phyloP scores from a whole-genome alignment of 805 yeast species.

The Metschnikowia lunata region DNA sequence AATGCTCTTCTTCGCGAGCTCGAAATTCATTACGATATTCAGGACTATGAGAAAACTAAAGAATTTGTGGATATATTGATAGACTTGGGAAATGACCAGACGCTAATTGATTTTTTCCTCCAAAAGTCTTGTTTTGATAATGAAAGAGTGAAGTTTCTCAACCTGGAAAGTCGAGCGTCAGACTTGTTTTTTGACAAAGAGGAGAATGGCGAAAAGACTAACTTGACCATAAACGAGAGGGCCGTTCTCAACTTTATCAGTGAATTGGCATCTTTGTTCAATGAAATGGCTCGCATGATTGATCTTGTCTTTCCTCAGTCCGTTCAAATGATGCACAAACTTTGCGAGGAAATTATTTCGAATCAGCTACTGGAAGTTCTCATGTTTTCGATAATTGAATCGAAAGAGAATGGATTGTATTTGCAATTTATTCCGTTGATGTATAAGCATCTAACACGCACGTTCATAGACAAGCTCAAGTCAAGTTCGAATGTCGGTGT shows the following conservation, averaged over 20 bases:
- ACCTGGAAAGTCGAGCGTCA: constrained; percentile 25
- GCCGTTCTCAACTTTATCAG: constrained; percentile 18
- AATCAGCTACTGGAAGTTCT: constrained; percentile 36
- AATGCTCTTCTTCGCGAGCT: constrained; percentile 67
- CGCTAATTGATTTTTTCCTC: constrained; percentile 40
- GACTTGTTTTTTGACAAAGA: constrained; percentile 20
- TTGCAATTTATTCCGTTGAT: constrained; percentile 38
- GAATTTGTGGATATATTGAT: constrained; percentile 33
- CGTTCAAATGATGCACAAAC: constrained; percentile 45
- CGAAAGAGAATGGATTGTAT: constrained; percentile 28
- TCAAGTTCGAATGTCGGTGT: constrained; percentile 37
- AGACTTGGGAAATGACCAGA: constrained; percentile 37
- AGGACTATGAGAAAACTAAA: constrained; percentile 39
- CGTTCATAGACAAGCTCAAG: constrained; percentile 24
- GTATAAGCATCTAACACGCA: constrained; percentile 25
- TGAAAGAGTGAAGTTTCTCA: constrained; percentile 27
- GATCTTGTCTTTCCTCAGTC: constrained; percentile 42
- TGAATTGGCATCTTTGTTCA: constrained; percentile 33
- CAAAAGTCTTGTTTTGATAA: constrained; percentile 41
- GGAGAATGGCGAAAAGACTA: constrained; percentile 2
- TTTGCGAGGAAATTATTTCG: constrained; percentile 43
- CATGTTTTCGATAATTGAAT: constrained; percentile 23
- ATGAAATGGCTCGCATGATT: constrained; percentile 34
- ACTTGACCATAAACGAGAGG: background rate
- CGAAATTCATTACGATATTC: constrained; percentile 50